A percentile compares a stretch with the other conserved stretches of the same genome.
These are phyloP conservation scores for Ramalina intermedia DNA, from an alignment of 495 filamentous ascomycete genomes.

Conservation along the genomic window DNA sequence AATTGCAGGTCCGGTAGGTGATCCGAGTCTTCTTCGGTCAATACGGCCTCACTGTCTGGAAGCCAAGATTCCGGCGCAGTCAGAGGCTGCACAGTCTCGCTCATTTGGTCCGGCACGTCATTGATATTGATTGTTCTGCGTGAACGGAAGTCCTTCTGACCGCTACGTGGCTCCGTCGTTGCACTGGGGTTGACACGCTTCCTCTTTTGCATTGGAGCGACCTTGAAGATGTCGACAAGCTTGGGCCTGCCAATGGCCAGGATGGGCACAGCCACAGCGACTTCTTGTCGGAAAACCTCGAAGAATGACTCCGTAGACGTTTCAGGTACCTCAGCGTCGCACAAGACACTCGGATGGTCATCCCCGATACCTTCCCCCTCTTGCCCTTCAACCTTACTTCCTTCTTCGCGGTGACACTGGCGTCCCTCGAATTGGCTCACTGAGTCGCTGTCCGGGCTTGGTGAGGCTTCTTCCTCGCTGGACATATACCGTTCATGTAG, in stretches of 20 bases:
- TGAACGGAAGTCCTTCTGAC: background rate
- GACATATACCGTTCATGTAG: conserved; percentile 17
- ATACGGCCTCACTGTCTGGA: conserved; percentile 4
- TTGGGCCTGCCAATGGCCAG: conserved; percentile 12
- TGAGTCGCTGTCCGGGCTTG: conserved; percentile 16
- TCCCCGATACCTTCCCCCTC: conserved; percentile 1
- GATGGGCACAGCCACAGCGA: conserved; percentile 16
- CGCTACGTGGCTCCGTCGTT: background rate
- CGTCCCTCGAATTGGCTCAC: conserved; percentile 6
- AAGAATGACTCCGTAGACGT: background rate
- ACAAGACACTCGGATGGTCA: background rate
- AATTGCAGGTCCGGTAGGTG: conserved; percentile 10
- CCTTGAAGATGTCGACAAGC: conserved; percentile 15
- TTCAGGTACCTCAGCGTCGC: background rate
- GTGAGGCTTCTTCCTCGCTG: conserved; percentile 19
- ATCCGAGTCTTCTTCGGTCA: conserved; percentile 7
- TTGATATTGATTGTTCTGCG: conserved; percentile 11
- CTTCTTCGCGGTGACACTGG: background rate
- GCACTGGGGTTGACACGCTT: conserved; percentile 8
- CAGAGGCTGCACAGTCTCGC: background rate
- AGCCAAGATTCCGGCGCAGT: conserved; percentile 14
- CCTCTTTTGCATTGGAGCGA: conserved; percentile 19
- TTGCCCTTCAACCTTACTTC: background rate
- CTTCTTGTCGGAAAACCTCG: conserved; percentile 9
- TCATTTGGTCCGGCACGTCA: background rate